Conservation (phyloP, 345 rosid species). For the Toxicodendron radicans region DNA sequence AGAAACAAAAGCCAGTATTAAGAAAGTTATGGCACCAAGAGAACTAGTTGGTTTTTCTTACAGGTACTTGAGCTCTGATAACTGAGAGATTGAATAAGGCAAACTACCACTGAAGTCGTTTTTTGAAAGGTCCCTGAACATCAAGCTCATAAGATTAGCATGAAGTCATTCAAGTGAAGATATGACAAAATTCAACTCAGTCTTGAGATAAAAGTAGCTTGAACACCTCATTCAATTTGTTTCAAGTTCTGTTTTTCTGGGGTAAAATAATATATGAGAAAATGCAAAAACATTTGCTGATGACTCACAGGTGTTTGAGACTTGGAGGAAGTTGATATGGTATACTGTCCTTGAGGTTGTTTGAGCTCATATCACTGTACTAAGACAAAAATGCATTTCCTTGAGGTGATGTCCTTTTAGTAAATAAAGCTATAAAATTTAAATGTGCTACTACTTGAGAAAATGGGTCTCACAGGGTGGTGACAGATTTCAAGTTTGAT, state of each 20-base stretch:
- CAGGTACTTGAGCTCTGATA: slow-evolving; percentile 64
- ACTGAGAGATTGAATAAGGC: slow-evolving; percentile 88
- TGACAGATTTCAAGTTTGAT: slow-evolving; percentile 75
- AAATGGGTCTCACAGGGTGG: slow-evolving; percentile 60
- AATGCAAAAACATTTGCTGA: background rate
- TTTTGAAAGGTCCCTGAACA: slow-evolving; percentile 78
- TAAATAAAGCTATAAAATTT: slow-evolving; percentile 11
- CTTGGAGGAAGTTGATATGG: slow-evolving; percentile 97
- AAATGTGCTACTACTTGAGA: slow-evolving; percentile 11
- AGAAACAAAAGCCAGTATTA: background rate
- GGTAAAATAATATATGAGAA: background rate
- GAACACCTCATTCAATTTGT: background rate
- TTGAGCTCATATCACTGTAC: slow-evolving; percentile 87
- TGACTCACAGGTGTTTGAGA: slow-evolving; percentile 56
- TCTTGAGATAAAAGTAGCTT: background rate
- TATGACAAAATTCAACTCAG: background rate
- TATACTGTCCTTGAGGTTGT: slow-evolving; percentile 74
- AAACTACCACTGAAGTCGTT: slow-evolving; percentile 73
- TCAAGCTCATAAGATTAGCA: slow-evolving; percentile 17
- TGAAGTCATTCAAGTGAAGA: background rate
- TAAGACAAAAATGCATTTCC: slow-evolving; percentile 41
- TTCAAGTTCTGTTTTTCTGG: slow-evolving; percentile 12
- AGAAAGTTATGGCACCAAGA: slow-evolving; percentile 3
- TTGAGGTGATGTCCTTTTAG: slow-evolving; percentile 24
- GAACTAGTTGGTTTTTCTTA: slow-evolving; percentile 35